These are phyloP conservation scores for Monosporozyma aerobia DNA, from an alignment of 805 yeast genomes.

Conservation along the genomic window DNA sequence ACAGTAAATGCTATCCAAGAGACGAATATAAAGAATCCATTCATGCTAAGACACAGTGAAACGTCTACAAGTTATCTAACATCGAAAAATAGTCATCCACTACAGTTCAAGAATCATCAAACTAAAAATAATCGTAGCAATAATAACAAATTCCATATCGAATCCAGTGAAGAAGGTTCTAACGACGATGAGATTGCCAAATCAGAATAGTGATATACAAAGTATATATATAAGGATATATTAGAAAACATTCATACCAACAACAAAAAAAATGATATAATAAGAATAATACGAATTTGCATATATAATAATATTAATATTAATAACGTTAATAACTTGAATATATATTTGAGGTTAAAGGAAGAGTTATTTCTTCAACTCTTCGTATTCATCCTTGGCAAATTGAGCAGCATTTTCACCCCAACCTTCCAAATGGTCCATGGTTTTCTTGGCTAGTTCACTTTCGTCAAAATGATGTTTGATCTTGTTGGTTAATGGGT, in stretches of 20 bases:
- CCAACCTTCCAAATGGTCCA: constrained; percentile 37
- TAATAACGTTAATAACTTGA: neutral
- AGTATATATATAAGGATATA: neutral
- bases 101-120: neutral
- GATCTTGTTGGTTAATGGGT: neutral
- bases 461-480: constrained; percentile 4
- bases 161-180: constrained; percentile 1
- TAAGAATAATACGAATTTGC: neutral
- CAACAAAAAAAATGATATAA: too few relatives aligned
- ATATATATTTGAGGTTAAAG: too few relatives aligned
- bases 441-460: constrained; percentile 29
- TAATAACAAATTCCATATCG: neutral
- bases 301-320: neutral
- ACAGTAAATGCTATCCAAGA: neutral
- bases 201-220: neutral
- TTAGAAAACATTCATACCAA: neutral
- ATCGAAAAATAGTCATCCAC: neutral
- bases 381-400: constrained; percentile 36
- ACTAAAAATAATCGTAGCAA: neutral
- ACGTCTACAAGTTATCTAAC: neutral
- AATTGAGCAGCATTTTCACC: constrained; percentile 37
- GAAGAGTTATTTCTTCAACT: constrained; percentile 22
- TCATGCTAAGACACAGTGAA: constrained; percentile 1
- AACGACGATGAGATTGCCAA: neutral
- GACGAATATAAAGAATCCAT: constrained; percentile 1